Evolutionary conservation across 2,329 filamentous ascomycete species (phyloP), one percentile per base, ranked within the genome.

Genomic region (Claviceps capensis): DNA sequence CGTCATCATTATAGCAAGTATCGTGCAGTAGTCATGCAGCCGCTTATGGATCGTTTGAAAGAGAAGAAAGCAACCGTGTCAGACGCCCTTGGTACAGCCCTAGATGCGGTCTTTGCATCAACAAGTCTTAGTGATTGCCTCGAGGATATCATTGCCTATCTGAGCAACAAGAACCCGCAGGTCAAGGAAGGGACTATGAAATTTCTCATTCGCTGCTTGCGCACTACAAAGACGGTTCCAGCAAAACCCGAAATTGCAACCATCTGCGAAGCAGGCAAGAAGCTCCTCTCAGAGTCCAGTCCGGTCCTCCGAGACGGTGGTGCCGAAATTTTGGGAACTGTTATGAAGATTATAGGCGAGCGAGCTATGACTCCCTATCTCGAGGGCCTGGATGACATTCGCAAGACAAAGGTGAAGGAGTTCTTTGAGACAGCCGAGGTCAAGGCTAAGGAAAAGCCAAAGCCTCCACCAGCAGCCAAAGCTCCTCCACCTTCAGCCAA

Each of bases 281-380:
- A 95, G 67, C 73, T 97, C 7, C 75, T 98, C 16, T 84, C 90
- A 0, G 93, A 98, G 65, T 91, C 88, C 0, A 90, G 83, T 59
- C 90, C 94, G 60, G 83, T 78, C 3, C 80, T 95, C 54, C 82
- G 93, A 68, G 85, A 91, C 48, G 89, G 88, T 34, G 93, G 90
- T 65, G 90, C 90, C 14, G 93, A 98, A 67, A 83, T 93, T 37
- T 73, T 98, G 3, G 93, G 94, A 57, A 95, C 90, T 0, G 69
- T 98, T 48, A 97, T 96, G 93, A 98, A 97, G 72, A 97, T 98
- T 52, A 87, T 97, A 72, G 91, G 93, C 43, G 94, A 98, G 67
- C 82, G 93, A 53, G 87, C 87, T 50, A 98, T 98, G 93, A 88
- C 86, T 44, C 85, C 88, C 8, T 86, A 95, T 65, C 72, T 98